phyloP scores from a whole-genome alignment of 805 yeast species.

The Priceomyces medius region DNA sequence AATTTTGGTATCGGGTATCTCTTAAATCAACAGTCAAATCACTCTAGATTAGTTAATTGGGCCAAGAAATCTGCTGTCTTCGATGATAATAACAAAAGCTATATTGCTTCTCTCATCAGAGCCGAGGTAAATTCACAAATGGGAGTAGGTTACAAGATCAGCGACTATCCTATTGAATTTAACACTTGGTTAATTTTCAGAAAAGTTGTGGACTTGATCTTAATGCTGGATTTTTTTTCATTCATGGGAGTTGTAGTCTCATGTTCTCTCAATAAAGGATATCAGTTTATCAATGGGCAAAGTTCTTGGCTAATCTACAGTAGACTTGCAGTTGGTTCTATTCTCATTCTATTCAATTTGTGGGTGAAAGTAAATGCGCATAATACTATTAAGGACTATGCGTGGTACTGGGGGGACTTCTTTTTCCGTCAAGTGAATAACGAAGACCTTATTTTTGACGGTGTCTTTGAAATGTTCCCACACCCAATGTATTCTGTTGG shows the following conservation, averaged over 20 bases:
- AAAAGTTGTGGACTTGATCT: conserved; percentile 73
- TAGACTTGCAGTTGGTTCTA: conserved; percentile 58
- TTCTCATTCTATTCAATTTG: conserved; percentile 66
- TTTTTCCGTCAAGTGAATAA: conserved; percentile 69
- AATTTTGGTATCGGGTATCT: conserved; percentile 79
- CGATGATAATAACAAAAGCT: conserved; percentile 24
- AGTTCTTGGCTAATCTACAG: conserved; percentile 42
- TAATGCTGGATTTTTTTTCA: conserved; percentile 81
- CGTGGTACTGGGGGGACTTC: conserved; percentile 96
- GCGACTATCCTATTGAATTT: conserved; percentile 61
- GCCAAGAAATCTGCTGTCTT: conserved; percentile 36
- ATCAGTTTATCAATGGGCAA: conserved; percentile 42
- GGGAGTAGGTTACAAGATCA: conserved; percentile 31
- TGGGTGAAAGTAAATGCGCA: conserved; percentile 90
- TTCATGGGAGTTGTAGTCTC: conserved; percentile 65
- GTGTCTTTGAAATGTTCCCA: conserved; percentile 86
- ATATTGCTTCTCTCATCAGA: conserved; percentile 38
- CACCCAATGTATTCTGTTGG: conserved; percentile 94
- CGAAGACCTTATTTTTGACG: conserved; percentile 75
- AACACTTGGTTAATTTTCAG: conserved; percentile 82
- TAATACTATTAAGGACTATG: conserved; percentile 82
- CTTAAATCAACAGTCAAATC: conserved; percentile 63
- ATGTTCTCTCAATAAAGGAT: conserved; percentile 37
- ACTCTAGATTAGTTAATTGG: conserved; percentile 52
- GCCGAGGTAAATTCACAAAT: conserved; percentile 38